Base-by-base conservation (phyloP, 208 protist genomes). In the Balamuthia mandrillaris region DNA sequence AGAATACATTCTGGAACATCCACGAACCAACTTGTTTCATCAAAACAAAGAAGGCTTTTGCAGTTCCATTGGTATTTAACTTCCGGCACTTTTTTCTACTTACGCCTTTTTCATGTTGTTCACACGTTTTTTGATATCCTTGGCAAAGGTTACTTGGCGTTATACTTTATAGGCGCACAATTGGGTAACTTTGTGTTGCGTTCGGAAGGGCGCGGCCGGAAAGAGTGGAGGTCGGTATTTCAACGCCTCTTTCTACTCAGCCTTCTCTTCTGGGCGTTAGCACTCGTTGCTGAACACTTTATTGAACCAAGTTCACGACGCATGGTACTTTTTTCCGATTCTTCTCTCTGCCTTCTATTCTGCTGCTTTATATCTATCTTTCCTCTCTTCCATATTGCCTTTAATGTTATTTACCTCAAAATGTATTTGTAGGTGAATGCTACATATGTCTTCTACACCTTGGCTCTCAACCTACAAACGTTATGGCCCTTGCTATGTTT, bases 21-120 rank as follows among this genome's bases (percentile, higher is more conserved):
- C 85, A n/a, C 29, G 89, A 5, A 45, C 29, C 16, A 75, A 83
- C 63, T 52, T 92, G 12, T 41, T 91, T 0, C 45, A 68, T 27
- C 24, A 39, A 5, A 91, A 91, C 65, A 74, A 81, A 24, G 88
- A 91, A 14, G 88, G 88, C 9, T 58, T 91, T 3, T 87, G 85
- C 51, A 88, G 81, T 33, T n/a, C 87, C 0, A 24, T 66, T 33
- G 88, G 88, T 77, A 35, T 7, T 54, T 54, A 54, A 24, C 16
- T 54, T 14, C 18, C 16, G 16, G 47, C 14, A 54, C 14, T 14
- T 14, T 24, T 54, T 54, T 24, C 47, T 24, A 54, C 16, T 18
- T 54, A 54, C 14, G 14, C 18, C 47, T 54, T 18, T 18, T 54
- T 41, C 1, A 0, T n/a, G 24, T 0, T 37, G 14, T 35, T 37